Conservation (phyloP, 176 grass and related monocot genomes). For the Aegilops longissima region DNA sequence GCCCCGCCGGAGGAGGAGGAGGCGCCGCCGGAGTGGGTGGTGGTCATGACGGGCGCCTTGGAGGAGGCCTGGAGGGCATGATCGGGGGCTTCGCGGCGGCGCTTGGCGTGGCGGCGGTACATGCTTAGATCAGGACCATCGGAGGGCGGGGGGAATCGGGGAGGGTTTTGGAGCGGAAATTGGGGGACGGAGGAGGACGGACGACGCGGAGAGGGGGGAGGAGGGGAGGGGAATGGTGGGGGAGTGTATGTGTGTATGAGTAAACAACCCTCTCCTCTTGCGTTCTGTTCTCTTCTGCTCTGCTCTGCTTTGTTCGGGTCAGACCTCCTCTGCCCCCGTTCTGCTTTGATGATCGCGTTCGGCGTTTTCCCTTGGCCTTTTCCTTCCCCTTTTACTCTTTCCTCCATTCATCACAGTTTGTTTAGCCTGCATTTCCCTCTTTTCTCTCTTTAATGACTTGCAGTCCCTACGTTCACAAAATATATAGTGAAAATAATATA, state of each 20-base stretch:
- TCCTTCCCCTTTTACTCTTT: not conserved
- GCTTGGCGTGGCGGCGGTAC: slow-evolving; percentile 64
- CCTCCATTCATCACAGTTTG: too few relatives aligned
- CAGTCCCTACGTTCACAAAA: too few relatives aligned
- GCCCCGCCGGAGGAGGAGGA: not conserved
- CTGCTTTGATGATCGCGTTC: not conserved
- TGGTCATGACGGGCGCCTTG: slow-evolving; percentile 37
- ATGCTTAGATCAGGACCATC: slow-evolving; percentile 66
- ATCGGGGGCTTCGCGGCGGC: slow-evolving; percentile 56
- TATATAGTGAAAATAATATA: too few relatives aligned
- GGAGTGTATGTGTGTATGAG: not conserved
- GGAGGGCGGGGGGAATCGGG: slow-evolving; percentile 27
- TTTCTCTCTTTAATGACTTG: too few relatives aligned
- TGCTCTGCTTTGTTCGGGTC: not conserved
- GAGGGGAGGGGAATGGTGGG: not conserved
- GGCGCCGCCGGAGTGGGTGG: not conserved
- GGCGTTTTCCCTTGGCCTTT: not conserved
- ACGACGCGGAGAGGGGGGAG: not conserved
- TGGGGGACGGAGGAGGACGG: slow-evolving; percentile 18
- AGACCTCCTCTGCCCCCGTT: not conserved
- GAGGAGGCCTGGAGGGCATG: slow-evolving; percentile 31
- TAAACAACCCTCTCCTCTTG: not conserved
- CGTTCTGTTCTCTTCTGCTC: not conserved
- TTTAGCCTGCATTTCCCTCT: too few relatives aligned
- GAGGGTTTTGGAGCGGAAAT: slow-evolving; percentile 50